Evolutionary conservation across 768 basidiomycete genomes (phyloP), one percentile per base, ranked within the genome.

Genomic region (Pholiota conissans): DNA sequence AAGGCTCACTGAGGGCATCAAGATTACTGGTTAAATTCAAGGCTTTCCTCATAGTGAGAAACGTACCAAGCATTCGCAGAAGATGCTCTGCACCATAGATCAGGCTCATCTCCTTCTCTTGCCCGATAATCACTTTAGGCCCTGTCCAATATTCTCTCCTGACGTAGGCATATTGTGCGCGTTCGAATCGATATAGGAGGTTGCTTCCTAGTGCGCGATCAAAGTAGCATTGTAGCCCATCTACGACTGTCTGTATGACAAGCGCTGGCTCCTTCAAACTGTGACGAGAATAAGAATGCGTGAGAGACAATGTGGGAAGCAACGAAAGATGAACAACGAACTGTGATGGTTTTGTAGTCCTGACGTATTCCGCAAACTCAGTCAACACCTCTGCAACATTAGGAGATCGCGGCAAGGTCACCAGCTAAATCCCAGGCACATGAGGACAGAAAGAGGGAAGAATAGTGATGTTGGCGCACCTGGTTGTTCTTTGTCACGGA

Each of bases 11-110:
- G 61, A 35, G 50, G 39, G 40, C 10, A 1, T 9, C 2, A 18
- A 13, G 30, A 32, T 32, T 6, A 32, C 13, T 13, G 13, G 30
- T n/a, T n/a, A 32, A 32, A 6, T 32, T 32, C 30, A 13, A 32
- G 6, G 30, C 30, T 6, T 32, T 32, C 13, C 13, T 13, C 13
- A 13, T 13, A 32, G 30, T 29, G 32, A n/a, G n/a, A 27, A 49
- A 79, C 84, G 56, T 60, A 96, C 96, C 96, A 53, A 98, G 76
- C 84, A 98, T 89, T 51, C 96, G 78, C 59, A 98, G 69, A 3
- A 99, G 70, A 73, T 99, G 97, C 67, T 98, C 96, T 5, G 92
- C 95, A 1, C 96, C 97, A 65, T 98, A 98, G 6, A 98, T 80
- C 51, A 83, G 76, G 68, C 91, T 93, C 89, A 97, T 92, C 65